Conservation (phyloP, 2,329 filamentous ascomycete species). For the Cladophialophora psammophila region DNA sequence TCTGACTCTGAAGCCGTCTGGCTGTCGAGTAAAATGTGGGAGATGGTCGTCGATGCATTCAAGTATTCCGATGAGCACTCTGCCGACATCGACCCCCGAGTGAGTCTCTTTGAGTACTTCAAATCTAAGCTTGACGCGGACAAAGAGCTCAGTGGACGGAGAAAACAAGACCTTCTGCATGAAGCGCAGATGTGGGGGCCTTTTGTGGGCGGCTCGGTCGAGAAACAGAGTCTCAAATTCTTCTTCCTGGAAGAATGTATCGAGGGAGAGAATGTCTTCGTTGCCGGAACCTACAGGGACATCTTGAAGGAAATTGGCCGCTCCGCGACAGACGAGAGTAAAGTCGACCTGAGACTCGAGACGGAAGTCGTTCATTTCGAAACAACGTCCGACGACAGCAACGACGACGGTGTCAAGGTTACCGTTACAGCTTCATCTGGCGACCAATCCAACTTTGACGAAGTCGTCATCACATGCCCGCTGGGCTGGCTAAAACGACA, state of each 20-base stretch:
- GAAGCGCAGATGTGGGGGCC: conserved; percentile 69
- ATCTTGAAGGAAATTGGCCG: conserved; percentile 63
- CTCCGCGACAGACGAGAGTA: conserved; percentile 56
- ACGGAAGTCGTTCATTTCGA: conserved; percentile 53
- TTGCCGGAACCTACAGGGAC: conserved; percentile 66
- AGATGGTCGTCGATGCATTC: conserved; percentile 65
- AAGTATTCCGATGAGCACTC: conserved; percentile 63
- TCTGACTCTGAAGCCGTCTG: conserved; percentile 45
- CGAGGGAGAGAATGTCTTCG: conserved; percentile 70
- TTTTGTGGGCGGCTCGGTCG: conserved; percentile 67
- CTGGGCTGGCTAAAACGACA: conserved; percentile 61
- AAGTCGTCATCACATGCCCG: conserved; percentile 61
- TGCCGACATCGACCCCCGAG: conserved; percentile 58
- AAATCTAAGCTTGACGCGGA: conserved; percentile 56
- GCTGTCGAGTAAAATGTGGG: conserved; percentile 61
- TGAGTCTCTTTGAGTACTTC: conserved; percentile 67
- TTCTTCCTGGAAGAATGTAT: conserved; percentile 72
- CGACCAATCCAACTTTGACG: conserved; percentile 54
- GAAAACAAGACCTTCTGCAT: conserved; percentile 54
- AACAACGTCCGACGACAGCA: conserved; percentile 32
- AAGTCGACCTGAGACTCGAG: conserved; percentile 54
- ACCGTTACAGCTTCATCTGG: conserved; percentile 51
- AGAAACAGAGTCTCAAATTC: conserved; percentile 68
- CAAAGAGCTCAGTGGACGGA: conserved; percentile 51
- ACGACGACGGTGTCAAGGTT: conserved; percentile 48